phyloP scores from a whole-genome alignment of 2,329 filamentous ascomycete genomes.

The Colletotrichum liaoningense region DNA sequence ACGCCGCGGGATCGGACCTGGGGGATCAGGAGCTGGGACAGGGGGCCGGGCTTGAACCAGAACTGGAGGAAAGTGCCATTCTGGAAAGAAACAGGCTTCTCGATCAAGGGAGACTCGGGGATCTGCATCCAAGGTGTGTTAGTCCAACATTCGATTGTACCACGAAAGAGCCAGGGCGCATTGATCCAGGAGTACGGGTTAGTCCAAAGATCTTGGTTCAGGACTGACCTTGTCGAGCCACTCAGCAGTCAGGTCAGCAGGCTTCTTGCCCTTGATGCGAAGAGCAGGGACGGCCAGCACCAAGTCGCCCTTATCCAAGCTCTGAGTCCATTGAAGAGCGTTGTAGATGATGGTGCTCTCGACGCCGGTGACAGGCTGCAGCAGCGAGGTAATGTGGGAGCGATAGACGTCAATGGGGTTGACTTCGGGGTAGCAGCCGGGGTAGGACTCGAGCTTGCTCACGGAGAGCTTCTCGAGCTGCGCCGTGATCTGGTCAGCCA shows the following conservation, averaged over 20 bases:
- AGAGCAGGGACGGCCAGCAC: slow-evolving; percentile 84
- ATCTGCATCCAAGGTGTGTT: slow-evolving; percentile 60
- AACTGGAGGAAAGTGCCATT: slow-evolving; percentile 79
- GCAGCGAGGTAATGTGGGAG: slow-evolving; percentile 76
- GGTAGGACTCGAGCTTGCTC: slow-evolving; percentile 55
- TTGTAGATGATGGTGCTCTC: slow-evolving; percentile 78
- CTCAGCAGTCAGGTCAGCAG: slow-evolving; percentile 69
- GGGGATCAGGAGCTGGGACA: slow-evolving; percentile 75
- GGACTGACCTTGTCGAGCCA: slow-evolving; percentile 68
- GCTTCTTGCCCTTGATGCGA: slow-evolving; percentile 78
- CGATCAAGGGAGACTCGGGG: slow-evolving; percentile 78
- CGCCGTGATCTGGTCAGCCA: slow-evolving; percentile 47
- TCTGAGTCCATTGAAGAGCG: slow-evolving; percentile 81
- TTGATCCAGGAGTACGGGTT: neutral
- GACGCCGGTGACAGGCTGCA: slow-evolving; percentile 77
- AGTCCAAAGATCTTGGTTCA: neutral
- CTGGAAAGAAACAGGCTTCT: slow-evolving; percentile 70
- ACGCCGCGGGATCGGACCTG: slow-evolving; percentile 72
- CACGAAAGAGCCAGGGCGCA: neutral
- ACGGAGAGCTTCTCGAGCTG: slow-evolving; percentile 50
- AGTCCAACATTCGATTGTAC: neutral
- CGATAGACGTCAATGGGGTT: slow-evolving; percentile 87
- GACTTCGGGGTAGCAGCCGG: slow-evolving; percentile 71
- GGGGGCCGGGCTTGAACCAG: slow-evolving; percentile 79
- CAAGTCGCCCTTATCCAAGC: slow-evolving; percentile 85